Evolutionary conservation across 345 rosid genomes (phyloP).

Genomic region (Pseudoturritis turrita): DNA sequence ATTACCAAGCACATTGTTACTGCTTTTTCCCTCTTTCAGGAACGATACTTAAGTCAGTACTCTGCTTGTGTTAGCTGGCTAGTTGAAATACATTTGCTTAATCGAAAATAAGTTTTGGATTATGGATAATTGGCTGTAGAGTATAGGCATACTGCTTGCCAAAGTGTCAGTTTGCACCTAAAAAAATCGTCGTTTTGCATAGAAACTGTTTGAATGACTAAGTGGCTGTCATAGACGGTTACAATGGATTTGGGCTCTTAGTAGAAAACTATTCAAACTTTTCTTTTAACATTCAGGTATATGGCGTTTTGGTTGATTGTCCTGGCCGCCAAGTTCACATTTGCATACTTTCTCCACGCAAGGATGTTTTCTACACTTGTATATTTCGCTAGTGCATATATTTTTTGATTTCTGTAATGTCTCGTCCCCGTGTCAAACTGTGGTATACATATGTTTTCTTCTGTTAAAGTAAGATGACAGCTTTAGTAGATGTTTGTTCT

Average conservation of each 20-base stretch:
- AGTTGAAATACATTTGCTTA: constrained; percentile 8
- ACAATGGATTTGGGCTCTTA: constrained; percentile 3
- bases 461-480: too few species aligned
- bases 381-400: background rate
- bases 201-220: constrained; percentile 8
- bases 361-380: constrained; percentile 31
- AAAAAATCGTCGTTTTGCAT: too few species aligned
- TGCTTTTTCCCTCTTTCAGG: constrained; percentile 49
- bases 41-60: constrained; percentile 50
- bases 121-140: background rate
- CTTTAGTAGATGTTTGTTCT: too few species aligned
- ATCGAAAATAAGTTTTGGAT: background rate
- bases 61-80: constrained; percentile 2
- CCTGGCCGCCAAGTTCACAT: constrained; percentile 76
- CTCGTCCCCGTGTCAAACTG: background rate
- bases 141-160: background rate
- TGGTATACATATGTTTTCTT: background rate
- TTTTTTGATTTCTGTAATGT: background rate
- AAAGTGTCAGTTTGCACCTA: background rate
- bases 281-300: constrained; percentile 50
- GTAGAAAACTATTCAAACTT: background rate
- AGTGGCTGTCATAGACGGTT: constrained; percentile 2
- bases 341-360: constrained; percentile 98
- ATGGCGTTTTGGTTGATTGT: constrained; percentile 92
- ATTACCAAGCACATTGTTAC: constrained; percentile 2